Conservation (phyloP, 31 red algal species). For the Asparagopsis taxiformis region DNA sequence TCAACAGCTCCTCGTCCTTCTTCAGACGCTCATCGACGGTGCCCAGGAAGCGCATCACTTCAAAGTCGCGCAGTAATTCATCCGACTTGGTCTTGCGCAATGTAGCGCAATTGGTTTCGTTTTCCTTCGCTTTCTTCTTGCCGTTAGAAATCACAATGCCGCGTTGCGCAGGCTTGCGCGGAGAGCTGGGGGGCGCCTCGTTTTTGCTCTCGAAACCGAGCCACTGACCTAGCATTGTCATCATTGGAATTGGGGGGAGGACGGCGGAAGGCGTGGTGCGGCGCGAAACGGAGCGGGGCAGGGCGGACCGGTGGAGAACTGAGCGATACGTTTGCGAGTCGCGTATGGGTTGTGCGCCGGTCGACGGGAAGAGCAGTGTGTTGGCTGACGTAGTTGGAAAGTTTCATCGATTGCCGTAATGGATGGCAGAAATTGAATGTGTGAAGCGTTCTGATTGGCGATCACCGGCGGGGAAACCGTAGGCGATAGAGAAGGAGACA, state of each 20-base stretch:
- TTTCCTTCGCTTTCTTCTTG: conserved; percentile 7
- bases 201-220: conserved; percentile 15
- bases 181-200: neutral
- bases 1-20: conserved; percentile 20
- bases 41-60: conserved; percentile 56
- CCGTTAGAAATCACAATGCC: neutral
- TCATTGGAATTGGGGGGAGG: neutral
- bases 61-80: conserved; percentile 51
- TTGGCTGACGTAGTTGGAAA: too few relatives aligned
- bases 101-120: neutral
- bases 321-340: too few relatives aligned
- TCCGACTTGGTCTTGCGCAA: conserved; percentile 54
- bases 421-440: too few relatives aligned
- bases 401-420: too few relatives aligned
- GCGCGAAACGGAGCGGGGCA: too few relatives aligned
- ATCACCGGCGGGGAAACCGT: too few relatives aligned
- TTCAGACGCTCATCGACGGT: conserved; percentile 43
- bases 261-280: neutral
- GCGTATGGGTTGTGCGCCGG: too few relatives aligned
- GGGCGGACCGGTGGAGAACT: too few relatives aligned
- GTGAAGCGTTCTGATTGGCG: too few relatives aligned
- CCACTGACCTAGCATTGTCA: conserved; percentile 6
- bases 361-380: too few relatives aligned
- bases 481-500: too few relatives aligned
- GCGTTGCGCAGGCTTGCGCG: neutral